Evolutionary conservation across 306 rosid species (phyloP), one percentile per base, ranked within the genome.

Genomic region (Casuarina cunninghamiana): DNA sequence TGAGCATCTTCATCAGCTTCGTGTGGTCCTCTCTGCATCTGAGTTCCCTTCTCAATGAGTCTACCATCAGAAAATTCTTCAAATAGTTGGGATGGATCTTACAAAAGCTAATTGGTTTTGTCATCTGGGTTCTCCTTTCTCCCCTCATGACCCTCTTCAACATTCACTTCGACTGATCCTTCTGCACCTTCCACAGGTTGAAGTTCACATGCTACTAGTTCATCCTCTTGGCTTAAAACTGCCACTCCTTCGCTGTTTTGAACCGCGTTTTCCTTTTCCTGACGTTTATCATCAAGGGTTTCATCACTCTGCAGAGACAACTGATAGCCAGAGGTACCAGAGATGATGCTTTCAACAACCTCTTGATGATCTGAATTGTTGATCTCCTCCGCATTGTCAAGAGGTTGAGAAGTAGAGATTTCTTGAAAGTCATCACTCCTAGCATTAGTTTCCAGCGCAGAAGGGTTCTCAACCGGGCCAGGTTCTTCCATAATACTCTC

Each of bases 361-460:
- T 83, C 86, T 39, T 57, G 75, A 68, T 17, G 70, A 45, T 68
- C 88, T 71, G 51, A 75, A 58, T 39, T 38, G 3, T 68, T 6
- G 45, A 57, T 21, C 9, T 21, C 43, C 15, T 44, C 48, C 35
- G 13, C 49, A 9, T 50, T 53, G 72, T 83, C 37, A 71, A 76
- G 51, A 53, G 89, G 42, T 79, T 82, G 68, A 11, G 84, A 70
- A 41, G 61, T 17, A 58, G 86, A 78, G 75, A 42, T 54, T 71
- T 80, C 90, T 78, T 79, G 86, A 78, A 44, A 58, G 63, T 73
- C 77, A 69, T 69, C 81, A 82, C 69, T 74, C 41, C 53, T 76
- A 63, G 55, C 7, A 66, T 77, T 72, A 69, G 68, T 76, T 73
- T 84, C 87, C 26, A 63, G 42, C 81, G 60, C 67, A 16, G 80